A percentile compares a stretch with the other conserved stretches of the same genome.
Evolutionary conservation across 1,284 basidiomycete species (phyloP).

Genomic region (Pseudozyma hubeiensis): DNA sequence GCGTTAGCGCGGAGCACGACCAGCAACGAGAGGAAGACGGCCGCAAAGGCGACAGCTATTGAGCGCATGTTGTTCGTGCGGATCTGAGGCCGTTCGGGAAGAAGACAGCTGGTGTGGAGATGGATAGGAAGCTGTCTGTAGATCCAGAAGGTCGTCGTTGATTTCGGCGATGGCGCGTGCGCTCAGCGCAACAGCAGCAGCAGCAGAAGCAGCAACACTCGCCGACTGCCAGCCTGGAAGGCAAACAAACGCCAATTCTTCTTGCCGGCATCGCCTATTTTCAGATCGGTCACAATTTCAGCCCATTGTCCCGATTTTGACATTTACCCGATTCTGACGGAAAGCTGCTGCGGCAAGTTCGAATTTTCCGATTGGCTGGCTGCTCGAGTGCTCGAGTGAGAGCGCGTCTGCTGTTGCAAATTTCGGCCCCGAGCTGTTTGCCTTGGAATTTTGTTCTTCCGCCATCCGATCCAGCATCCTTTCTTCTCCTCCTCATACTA

Average conservation of each 20-base stretch:
- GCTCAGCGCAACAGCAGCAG: slow-evolving; percentile 2
- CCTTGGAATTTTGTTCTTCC: slow-evolving; percentile 16
- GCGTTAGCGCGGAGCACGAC: slow-evolving; percentile 24
- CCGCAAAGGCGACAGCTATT: slow-evolving; percentile 12
- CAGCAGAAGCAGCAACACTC: background rate
- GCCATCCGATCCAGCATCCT: slow-evolving; percentile 10
- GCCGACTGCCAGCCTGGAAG: slow-evolving; percentile 27
- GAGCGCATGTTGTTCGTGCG: slow-evolving; percentile 21
- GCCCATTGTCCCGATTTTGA: slow-evolving; percentile 6
- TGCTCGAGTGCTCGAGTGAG: background rate
- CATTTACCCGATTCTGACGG: background rate
- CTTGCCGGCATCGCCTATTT: no score
- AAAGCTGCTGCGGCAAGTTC: slow-evolving; percentile 50
- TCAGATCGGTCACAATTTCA: background rate
- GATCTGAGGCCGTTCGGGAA: background rate
- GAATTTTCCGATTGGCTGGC: slow-evolving; percentile 16
- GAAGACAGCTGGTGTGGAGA: background rate
- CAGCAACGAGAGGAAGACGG: slow-evolving; percentile 19
- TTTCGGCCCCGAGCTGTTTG: slow-evolving; percentile 21
- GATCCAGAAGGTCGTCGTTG: background rate
- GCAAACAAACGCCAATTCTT: background rate
- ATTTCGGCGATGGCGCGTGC: slow-evolving; percentile 37
- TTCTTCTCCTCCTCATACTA: slow-evolving; percentile 44
- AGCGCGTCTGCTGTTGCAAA: background rate
- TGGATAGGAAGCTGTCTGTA: background rate